These are phyloP conservation scores for Coemansia interrupta DNA, from an alignment of 192 early-diverging fungal genomes.

Conservation along the genomic window DNA sequence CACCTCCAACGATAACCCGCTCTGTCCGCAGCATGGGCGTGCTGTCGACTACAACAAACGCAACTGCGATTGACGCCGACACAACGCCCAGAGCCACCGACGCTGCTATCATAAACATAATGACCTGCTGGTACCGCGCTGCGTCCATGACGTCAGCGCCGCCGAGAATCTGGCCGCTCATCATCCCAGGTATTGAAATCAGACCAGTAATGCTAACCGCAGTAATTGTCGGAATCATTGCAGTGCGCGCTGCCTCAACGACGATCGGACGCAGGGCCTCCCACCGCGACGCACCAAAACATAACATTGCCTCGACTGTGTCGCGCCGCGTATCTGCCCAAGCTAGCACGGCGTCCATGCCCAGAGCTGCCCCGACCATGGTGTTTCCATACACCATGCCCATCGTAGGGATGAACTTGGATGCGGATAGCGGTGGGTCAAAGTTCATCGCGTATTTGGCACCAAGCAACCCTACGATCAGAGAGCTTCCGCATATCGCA, in stretches of 20 bases:
- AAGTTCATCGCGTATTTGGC: conserved; percentile 66
- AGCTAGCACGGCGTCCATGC: conserved; percentile 57
- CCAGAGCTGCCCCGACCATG: conserved; percentile 69
- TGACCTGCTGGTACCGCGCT: conserved; percentile 75
- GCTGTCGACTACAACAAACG: conserved; percentile 36
- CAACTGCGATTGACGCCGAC: conserved; percentile 19
- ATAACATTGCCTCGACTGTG: conserved; percentile 58
- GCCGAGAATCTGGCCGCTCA: conserved; percentile 85
- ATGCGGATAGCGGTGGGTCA: conserved; percentile 62
- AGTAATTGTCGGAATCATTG: conserved; percentile 78
- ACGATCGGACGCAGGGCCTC: conserved; percentile 74
- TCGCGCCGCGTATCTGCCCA: conserved; percentile 54
- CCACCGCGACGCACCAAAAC: conserved; percentile 81
- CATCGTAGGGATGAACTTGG: conserved; percentile 76
- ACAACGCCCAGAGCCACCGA: conserved; percentile 64
- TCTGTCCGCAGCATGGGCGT: conserved; percentile 36
- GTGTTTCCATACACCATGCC: conserved; percentile 85
- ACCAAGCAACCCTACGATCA: conserved; percentile 20
- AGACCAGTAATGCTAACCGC: conserved; percentile 76
- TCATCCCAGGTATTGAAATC: conserved; percentile 86
- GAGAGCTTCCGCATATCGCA: conserved; percentile 46
- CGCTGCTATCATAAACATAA: conserved; percentile 84
- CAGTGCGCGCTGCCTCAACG: conserved; percentile 67
- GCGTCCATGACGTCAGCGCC: conserved; percentile 76
- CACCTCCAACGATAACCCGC: conserved; percentile 10